Evolutionary conservation across 208 protist species (phyloP), one percentile per base, ranked within the genome.

Genomic region (Crithidia fasciculata): DNA sequence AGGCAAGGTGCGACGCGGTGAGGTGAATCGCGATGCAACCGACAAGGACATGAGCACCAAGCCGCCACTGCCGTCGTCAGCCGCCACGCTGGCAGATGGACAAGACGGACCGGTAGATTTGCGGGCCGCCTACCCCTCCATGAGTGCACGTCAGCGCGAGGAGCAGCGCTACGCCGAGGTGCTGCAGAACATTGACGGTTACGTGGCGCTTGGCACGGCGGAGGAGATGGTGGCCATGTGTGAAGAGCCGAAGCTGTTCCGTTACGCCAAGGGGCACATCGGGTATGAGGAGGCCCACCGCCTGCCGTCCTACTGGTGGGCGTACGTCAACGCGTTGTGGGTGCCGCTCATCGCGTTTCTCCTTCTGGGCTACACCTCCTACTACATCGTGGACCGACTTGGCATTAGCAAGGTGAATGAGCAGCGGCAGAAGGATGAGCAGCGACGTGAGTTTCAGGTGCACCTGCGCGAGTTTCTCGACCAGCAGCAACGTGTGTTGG

Each of bases 251-350:
- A 59, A 66, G 18, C 52, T 55, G 8, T 94, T 94, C 54, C 81
- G 78, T 13, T 57, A 53, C 54, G 57, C 41, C n/a, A 52, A 59
- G 13, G 82, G 78, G 0, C 89, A 94, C 67, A 79, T 90, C 45
- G 89, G 89, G n/a, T 94, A 90, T 59, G 74, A 80, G 28, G 86
- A 88, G 57, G 52, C 88, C 18, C 82, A 82, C 50, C 69, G 45
- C 7, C 12, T 36, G 44, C 67, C 67, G 19, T 76, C 72, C 50
- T 72, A 75, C 57, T 76, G 75, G 58, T 66, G 61, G 7, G 53
- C 58, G 19, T 71, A 75, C 52, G 3, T 82, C 10, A 72, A 72
- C 28, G 73, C 76, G 55, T 62, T 88, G 58, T 83, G 67, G 76
- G 76, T 88, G 39, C 77, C 84, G 2, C 37, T 86, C 16, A 76